Evolutionary conservation across 352 stramenopile genomes (phyloP), one percentile per base, ranked within the genome.

Genomic region (Globisporangium middletonii): DNA sequence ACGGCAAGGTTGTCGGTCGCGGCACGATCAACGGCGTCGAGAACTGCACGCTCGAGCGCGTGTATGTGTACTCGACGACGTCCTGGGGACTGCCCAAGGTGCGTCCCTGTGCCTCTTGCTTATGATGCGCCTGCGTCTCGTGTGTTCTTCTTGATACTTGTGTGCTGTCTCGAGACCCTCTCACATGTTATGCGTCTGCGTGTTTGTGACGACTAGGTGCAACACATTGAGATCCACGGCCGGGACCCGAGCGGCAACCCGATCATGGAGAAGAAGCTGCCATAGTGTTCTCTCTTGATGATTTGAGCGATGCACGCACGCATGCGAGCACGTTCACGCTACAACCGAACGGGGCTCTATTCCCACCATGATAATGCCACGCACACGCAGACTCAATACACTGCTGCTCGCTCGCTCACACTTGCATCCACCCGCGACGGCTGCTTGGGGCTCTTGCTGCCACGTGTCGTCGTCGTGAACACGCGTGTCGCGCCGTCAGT

Each of bases 221-320:
- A 92, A 62, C 79, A 92, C 80, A 89, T 94, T 70, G 84, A 94
- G 75, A 89, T 94, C 64, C 81, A 92, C 71, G 84, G 80, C 68
- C 77, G 73, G 49, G 83, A 94, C 65, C 59, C 74, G 19, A 58
- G 49, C 45, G 81, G 79, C 52, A 85, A 86, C 55, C 50, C 64
- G 41, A 70, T 89, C 65, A 88, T 92, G 78, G 83, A 94, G 69
- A 94, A 91, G 72, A 93, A 93, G 71, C 62, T 89, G 50, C 79
- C 81, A 28, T 93, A 89, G 62, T 71, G 50, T 38, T 38, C 33
- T 38, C 33, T 38, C 7, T 38, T 13, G n/a, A 45, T 13, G 8
- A 41, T 12, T 15, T 41, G 35, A 41, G 35, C 35, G 35, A 41
- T 12, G 33, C 4, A 11, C 33, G 7, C 33, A 38, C 44, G n/a